Evolutionary conservation across 2,329 filamentous ascomycete genomes (phyloP), one percentile per base, ranked within the genome.

Genomic region (Phoma sp.): DNA sequence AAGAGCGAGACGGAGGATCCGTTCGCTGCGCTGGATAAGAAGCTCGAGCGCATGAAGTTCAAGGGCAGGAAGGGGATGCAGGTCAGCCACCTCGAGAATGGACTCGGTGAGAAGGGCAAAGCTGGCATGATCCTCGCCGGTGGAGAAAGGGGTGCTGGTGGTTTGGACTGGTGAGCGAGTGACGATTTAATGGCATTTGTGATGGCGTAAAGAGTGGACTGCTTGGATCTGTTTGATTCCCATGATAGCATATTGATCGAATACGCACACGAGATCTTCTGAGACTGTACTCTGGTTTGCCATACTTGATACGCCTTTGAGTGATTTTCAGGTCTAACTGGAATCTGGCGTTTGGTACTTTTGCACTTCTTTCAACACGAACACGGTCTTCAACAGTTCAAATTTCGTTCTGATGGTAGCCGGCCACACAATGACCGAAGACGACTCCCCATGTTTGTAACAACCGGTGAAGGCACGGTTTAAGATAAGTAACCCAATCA

Each of bases 1-100:
- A 89, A 88, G 74, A 88, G 83, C 1, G 91, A 95, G 75, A 81
- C 77, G 15, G 69, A 69, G 7, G 78, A 82, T 71, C 83, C 83
- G 15, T 87, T 85, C 70, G 80, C 79, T 43, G 80, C 77, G 49
- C 65, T 87, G 48, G 85, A 87, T 67, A 79, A 79, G 74, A 85
- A 80, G 67, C 72, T 86, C 54, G 81, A 82, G 69, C 51, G 58
- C 27, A 64, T 66, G 62, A 60, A 71, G 22, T 73, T 81, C 66
- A 84, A 84, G 68, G 84, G 84, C 0, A 76, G 82, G 64, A 85
- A 84, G 71, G 76, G 75, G 0, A 63, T 75, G 39, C 66, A 73
- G 40, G 77, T 77, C 3, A 80, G 77, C 51, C 79, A 82, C 67
- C 62, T 82, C 32, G 69, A 75, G 25, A 70, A 73, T 31, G 80